Percentiles rank a stretch among this genome's conserved stretches.
phyloP scores from a whole-genome alignment of 495 filamentous ascomycete genomes.

The Glutinoglossum americanum region DNA sequence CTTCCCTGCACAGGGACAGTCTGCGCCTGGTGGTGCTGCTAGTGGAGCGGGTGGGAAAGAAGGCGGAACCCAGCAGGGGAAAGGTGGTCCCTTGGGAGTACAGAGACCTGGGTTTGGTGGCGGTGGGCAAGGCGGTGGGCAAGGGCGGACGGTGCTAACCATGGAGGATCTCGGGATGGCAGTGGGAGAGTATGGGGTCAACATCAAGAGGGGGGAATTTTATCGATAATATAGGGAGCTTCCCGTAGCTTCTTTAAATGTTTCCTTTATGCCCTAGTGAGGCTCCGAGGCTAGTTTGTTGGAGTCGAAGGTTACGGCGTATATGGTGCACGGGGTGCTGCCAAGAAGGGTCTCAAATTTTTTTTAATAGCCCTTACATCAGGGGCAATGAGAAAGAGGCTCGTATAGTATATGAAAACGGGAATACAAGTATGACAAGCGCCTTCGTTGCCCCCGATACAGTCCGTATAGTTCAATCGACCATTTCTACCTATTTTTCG shows the following conservation, averaged over 20 bases:
- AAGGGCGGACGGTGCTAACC: conserved; percentile 83
- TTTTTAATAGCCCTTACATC: neutral
- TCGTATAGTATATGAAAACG: neutral
- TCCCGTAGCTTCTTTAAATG: neutral
- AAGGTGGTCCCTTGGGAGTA: conserved; percentile 52
- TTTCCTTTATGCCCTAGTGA: neutral
- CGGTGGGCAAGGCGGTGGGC: conserved; percentile 72
- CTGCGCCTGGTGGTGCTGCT: conserved; percentile 28
- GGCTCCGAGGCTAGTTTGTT: neutral
- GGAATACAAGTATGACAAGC: neutral
- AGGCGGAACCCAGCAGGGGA: conserved; percentile 17
- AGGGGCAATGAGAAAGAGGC: neutral
- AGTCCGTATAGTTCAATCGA: neutral
- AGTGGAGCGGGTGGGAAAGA: conserved; percentile 25
- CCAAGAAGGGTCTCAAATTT: neutral
- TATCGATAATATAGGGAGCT: conserved; percentile 40
- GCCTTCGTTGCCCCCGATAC: neutral
- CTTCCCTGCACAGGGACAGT: conserved; percentile 33
- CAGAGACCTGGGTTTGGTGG: conserved; percentile 83
- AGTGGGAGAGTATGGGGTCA: conserved; percentile 90
- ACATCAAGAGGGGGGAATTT: conserved; percentile 90
- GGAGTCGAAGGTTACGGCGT: conserved; percentile 6
- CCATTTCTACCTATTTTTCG: conserved; percentile 43
- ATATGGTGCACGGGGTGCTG: neutral
- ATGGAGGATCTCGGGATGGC: conserved; percentile 99